A percentile compares a stretch with the other conserved stretches of the same genome.
Evolutionary conservation across 2,329 filamentous ascomycete genomes (phyloP).

Genomic region (Colletotrichum melonis): DNA sequence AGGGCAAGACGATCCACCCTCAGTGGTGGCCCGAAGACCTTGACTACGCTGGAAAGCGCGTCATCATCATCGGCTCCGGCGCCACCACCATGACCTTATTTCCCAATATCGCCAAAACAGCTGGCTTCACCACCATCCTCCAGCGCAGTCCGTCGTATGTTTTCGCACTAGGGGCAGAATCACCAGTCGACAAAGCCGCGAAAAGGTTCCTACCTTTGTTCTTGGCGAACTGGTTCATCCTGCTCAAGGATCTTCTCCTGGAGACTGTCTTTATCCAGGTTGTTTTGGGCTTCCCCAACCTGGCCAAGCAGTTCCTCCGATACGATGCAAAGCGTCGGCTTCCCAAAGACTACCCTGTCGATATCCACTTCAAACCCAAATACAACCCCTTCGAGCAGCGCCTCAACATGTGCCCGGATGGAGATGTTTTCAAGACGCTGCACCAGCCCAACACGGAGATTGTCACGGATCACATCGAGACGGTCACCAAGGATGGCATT

Average conservation of each 20-base stretch:
- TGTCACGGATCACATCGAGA: slow-evolving; percentile 64
- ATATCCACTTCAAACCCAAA: slow-evolving; percentile 72
- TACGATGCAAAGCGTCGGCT: slow-evolving; percentile 59
- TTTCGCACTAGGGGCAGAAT: slow-evolving; percentile 60
- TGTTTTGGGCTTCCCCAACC: slow-evolving; percentile 63
- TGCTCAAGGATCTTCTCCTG: slow-evolving; percentile 59
- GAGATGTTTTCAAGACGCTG: slow-evolving; percentile 66
- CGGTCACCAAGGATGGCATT: slow-evolving; percentile 60
- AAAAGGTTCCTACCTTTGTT: slow-evolving; percentile 58
- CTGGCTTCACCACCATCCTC: slow-evolving; percentile 78
- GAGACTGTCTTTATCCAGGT: slow-evolving; percentile 60
- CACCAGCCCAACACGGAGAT: slow-evolving; percentile 57
- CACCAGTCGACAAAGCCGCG: slow-evolving; percentile 49
- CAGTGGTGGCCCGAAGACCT: slow-evolving; percentile 82
- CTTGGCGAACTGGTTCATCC: slow-evolving; percentile 58
- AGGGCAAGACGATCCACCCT: slow-evolving; percentile 73
- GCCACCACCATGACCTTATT: slow-evolving; percentile 84
- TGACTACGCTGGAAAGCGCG: slow-evolving; percentile 73
- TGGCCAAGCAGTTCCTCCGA: slow-evolving; percentile 60
- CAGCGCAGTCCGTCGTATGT: slow-evolving; percentile 83
- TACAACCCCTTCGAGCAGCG: slow-evolving; percentile 81
- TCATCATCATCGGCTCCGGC: slow-evolving; percentile 81
- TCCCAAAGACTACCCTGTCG: slow-evolving; percentile 63
- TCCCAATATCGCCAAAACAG: slow-evolving; percentile 74
- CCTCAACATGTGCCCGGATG: slow-evolving; percentile 73